Evolutionary conservation across 1,139 yeast genomes (phyloP), one percentile per base, ranked within the genome.

Genomic region (Hemisphaericaspora xylofermentans): DNA sequence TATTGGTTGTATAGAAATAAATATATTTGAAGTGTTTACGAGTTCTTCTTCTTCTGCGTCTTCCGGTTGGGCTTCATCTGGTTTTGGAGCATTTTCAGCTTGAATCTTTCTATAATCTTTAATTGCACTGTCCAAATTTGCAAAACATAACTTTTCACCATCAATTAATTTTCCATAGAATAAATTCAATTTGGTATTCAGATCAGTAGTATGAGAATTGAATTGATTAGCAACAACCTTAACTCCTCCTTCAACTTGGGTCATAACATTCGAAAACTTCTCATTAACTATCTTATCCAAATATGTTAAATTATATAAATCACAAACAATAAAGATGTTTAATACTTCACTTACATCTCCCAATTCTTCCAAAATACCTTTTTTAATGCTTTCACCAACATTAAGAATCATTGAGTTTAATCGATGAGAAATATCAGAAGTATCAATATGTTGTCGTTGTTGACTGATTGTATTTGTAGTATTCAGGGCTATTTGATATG

Each of bases 171-270:
- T 84, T 7, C 98, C 97, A 36, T 76, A 69, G 57, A 89, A 88
- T 53, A 88, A 63, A 49, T 84, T 84, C 57, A 91, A 74, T 43
- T 78, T 77, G 27, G 39, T 35, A n/a, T 41, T 41, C 29, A 68
- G 17, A 51, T 60, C 15, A 26, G 16, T 14, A 35, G 47, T 39
- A 56, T 77, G 64, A 54, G 78, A 75, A 64, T 75, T 66, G 49
- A 66, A 68, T 63, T 80, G 76, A 52, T 71, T 74, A 7, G 82
- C 79, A 46, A 71, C 70, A 13, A 82, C 77, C 40, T 76, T 71
- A 35, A 84, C 88, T 10, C 88, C 91, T 28, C 96, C 97, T 59
- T 91, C 96, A 13, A 91, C 97, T 62, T 91, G 97, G 48, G 77
- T 76, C 84, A 89, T 82, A n/a, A 88, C 97, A 42, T 76, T 74